phyloP scores from a whole-genome alignment of 1,284 basidiomycete species.

The Bondarzewia mesenterica region DNA sequence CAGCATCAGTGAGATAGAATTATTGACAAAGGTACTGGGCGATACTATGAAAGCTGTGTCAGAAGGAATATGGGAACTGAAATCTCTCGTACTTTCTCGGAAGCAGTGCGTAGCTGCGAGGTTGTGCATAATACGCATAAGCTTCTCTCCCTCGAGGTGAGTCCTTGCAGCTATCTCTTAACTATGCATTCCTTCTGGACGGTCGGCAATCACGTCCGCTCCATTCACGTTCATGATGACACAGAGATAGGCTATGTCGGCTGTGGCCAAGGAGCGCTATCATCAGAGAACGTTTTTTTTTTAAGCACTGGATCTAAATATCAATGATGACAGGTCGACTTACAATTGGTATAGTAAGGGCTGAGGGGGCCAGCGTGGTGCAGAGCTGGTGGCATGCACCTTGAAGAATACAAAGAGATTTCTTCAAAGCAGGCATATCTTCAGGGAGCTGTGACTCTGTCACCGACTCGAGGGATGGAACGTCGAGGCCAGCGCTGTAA shows the following conservation, averaged over 20 bases:
- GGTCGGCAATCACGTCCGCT: conserved; percentile 21
- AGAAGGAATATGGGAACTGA: neutral
- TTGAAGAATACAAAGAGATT: neutral
- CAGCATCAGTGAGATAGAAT: conserved; percentile 15
- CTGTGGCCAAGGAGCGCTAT: neutral
- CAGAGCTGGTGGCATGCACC: neutral
- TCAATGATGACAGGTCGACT: neutral
- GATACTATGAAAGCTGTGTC: conserved; percentile 6
- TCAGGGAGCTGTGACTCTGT: too few species aligned
- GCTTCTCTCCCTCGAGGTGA: conserved; percentile 22
- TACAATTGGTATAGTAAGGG: neutral
- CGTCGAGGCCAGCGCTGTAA: too few species aligned
- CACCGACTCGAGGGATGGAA: too few species aligned
- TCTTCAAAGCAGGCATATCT: too few species aligned
- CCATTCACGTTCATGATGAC: conserved; percentile 19
- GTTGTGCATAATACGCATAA: conserved; percentile 27
- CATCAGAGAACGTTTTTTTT: neutral
- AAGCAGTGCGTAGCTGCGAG: conserved; percentile 31
- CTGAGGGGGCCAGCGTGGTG: conserved; percentile 1
- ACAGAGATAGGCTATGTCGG: neutral
- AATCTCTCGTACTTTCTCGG: conserved; percentile 23
- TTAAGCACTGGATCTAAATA: neutral
- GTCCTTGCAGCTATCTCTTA: conserved; percentile 20
- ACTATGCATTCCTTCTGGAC: conserved; percentile 24
- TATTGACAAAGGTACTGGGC: conserved; percentile 18